Conservation (phyloP, 2,329 filamentous ascomycete genomes). For the Podosphaera fusca region DNA sequence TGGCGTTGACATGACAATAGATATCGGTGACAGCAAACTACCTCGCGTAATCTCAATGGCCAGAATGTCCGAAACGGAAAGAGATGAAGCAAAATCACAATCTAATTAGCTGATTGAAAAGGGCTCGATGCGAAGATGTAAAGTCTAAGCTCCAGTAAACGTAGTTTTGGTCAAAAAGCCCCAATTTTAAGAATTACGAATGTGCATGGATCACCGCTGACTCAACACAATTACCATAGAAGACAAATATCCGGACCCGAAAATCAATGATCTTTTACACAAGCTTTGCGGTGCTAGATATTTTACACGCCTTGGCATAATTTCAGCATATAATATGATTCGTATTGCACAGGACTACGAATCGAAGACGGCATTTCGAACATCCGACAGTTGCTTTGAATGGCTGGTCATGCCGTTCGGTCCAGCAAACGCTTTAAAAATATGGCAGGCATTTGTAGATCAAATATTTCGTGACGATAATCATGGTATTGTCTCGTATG, state of each 20-base stretch:
- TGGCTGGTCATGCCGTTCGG: background rate
- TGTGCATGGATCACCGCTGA: background rate
- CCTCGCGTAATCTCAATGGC: background rate
- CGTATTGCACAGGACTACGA: background rate
- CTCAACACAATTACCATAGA: background rate
- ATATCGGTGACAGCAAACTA: background rate
- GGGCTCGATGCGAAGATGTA: background rate
- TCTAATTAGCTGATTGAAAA: background rate
- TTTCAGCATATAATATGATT: conserved; percentile 1
- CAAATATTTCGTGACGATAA: background rate
- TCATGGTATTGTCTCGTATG: background rate
- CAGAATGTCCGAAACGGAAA: background rate
- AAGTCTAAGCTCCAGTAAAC: background rate
- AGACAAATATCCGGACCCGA: conserved; percentile 1
- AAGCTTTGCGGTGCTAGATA: background rate
- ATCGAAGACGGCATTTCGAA: background rate
- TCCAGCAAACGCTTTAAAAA: background rate
- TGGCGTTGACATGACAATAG: background rate
- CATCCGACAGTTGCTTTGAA: background rate
- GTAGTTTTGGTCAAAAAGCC: background rate
- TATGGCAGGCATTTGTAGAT: background rate
- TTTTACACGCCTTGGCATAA: conserved; percentile 1
- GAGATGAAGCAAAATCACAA: background rate
- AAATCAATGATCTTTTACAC: background rate
- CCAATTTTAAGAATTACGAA: background rate